Evolutionary conservation across 257 asterid species (phyloP), one percentile per base, ranked within the genome.

Genomic region (Apocynum venetum): DNA sequence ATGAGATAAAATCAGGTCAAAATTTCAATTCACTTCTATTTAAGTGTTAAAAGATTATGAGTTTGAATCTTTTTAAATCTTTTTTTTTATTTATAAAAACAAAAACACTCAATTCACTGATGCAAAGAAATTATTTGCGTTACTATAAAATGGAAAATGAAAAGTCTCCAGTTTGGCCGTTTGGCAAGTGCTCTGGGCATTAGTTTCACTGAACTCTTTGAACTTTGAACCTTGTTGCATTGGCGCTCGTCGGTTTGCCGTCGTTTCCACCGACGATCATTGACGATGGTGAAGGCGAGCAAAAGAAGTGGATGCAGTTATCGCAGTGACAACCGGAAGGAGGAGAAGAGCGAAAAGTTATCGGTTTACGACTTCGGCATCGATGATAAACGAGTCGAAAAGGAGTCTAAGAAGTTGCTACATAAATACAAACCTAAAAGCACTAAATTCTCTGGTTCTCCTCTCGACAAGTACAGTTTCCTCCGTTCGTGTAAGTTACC

Each of bases 291-390:
- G 75, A 80, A 82, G 75, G 76, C 77, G 72, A 75, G 70, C 20
- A 82, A 51, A 11, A 76, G 69, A 56, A 63, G 56, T 51, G 80
- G 80, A 53, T 79, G 73, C 20, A 63, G 80, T 68, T 59, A 14
- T n/a, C 8, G 38, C 44, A 44, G 6, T 66, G 65, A 13, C 36
- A 47, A 15, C 40, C 53, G 80, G 73, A 4, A n/a, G 64, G 36
- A 53, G 49, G 35, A 41, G 52, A 78, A 78, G 15, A 63, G 53
- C 73, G 57, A 46, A 41, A 86, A 75, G 20, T 81, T 79, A 70
- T 43, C 89, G 7, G 92, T 76, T 25, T 94, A 84, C 72, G 97
- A 92, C 0, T 92, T 94, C 83, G n/a, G 47, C 48, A 80, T 51
- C 0, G 89, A 84, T 3, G 97, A 93, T 20, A 46, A 56, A 46